phyloP scores from a whole-genome alignment of 2,329 filamentous ascomycete species.

The Claviceps spartinae region DNA sequence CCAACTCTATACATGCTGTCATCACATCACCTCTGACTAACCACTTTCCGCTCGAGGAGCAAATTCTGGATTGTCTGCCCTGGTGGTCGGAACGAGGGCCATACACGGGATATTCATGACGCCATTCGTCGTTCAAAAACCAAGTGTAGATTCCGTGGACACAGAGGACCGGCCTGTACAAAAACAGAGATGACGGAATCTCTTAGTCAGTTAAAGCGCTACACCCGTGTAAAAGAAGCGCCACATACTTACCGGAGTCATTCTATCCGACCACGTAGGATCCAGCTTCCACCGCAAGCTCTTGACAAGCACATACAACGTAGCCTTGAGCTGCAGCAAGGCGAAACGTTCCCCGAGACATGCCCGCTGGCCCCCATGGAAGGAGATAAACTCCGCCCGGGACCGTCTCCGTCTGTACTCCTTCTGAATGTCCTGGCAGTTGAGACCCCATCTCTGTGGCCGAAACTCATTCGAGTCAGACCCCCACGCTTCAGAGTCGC shows the following conservation, averaged over 20 bases:
- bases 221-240: not conserved
- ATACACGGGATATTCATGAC: not conserved
- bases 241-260: conserved; percentile 19
- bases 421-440: conserved; percentile 20
- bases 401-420: conserved; percentile 21
- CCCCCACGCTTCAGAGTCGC: conserved; percentile 19
- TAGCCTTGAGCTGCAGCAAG: conserved; percentile 22
- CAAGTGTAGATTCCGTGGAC: conserved; percentile 5
- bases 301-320: conserved; percentile 18
- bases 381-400: conserved; percentile 26
- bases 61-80: not conserved
- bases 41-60: not conserved
- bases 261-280: conserved; percentile 16
- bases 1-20: no score
- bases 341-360: conserved; percentile 29
- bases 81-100: not conserved
- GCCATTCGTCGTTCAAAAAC: conserved; percentile 1
- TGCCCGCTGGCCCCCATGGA: conserved; percentile 25
- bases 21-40: not conserved
- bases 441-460: conserved; percentile 25
- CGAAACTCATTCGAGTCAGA: conserved; percentile 22
- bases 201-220: not conserved
- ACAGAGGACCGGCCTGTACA: conserved; percentile 7
- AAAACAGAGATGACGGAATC: not conserved
- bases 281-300: conserved; percentile 18